A percentile compares a stretch with the other conserved stretches of the same genome.
These are phyloP conservation scores for Lachnellula hyalina DNA, from an alignment of 2,329 filamentous ascomycete species.

Conservation along the genomic window DNA sequence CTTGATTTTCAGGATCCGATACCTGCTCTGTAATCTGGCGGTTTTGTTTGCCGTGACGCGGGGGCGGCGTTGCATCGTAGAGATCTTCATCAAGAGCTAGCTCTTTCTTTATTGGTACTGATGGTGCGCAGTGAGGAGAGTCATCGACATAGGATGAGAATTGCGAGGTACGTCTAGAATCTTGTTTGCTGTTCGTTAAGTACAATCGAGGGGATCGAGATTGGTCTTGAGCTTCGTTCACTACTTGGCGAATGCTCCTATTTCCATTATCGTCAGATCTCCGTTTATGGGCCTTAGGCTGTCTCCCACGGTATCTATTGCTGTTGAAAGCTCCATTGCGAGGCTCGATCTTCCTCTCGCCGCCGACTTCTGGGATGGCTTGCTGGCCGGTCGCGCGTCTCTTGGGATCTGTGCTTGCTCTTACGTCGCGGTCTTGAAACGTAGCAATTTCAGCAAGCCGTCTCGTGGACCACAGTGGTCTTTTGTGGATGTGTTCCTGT, in stretches of 20 bases:
- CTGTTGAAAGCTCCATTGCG: neutral
- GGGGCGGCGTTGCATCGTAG: slow-evolving; percentile 22
- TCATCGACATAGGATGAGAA: neutral
- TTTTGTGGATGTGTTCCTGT: slow-evolving; percentile 2
- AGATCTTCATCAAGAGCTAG: slow-evolving; percentile 17
- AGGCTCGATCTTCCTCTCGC: neutral
- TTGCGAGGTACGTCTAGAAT: neutral
- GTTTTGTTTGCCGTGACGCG: slow-evolving; percentile 10
- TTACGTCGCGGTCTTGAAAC: neutral
- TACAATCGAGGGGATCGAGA: neutral
- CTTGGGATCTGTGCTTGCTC: neutral
- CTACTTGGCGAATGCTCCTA: neutral
- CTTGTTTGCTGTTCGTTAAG: neutral
- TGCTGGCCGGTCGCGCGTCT: neutral
- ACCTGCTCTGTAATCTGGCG: slow-evolving; percentile 1
- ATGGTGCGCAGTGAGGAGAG: neutral
- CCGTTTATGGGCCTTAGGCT: neutral
- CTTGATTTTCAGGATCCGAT: slow-evolving; percentile 1
- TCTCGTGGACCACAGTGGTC: neutral
- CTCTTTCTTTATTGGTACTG: slow-evolving; percentile 4
- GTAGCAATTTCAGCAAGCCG: neutral
- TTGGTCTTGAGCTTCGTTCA: neutral
- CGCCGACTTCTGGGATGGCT: neutral
- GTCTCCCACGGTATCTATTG: neutral
- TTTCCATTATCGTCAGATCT: neutral